Evolutionary conservation across 495 filamentous ascomycete genomes (phyloP).

Genomic region (Podospora pseudopauciseta): DNA sequence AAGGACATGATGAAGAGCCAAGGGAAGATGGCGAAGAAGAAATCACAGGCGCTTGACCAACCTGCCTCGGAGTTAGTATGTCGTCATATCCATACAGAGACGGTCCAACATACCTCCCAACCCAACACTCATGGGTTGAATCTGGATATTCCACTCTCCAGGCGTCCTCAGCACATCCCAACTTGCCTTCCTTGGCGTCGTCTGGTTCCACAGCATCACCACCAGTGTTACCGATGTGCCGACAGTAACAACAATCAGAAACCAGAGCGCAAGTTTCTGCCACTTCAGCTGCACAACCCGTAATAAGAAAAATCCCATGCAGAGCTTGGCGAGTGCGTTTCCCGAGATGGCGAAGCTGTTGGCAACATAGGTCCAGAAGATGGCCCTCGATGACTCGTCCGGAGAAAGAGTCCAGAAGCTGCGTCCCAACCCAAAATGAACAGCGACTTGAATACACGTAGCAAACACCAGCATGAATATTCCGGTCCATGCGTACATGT

Average conservation of each 20-base stretch:
- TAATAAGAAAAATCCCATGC: constrained; percentile 42
- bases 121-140: constrained; percentile 38
- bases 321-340: constrained; percentile 41
- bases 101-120: constrained; percentile 29
- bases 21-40: constrained; percentile 44
- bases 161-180: constrained; percentile 39
- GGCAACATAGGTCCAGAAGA: constrained; percentile 40
- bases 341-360: constrained; percentile 40
- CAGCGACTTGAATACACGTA: constrained; percentile 35
- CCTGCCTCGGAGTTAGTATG: constrained; percentile 23
- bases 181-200: constrained; percentile 33
- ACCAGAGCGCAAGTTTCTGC: constrained; percentile 37
- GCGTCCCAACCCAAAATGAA: constrained; percentile 34
- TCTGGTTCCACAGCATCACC: constrained; percentile 41
- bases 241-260: constrained; percentile 32
- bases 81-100: neutral
- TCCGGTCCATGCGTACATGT: constrained; percentile 35
- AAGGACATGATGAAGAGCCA: constrained; percentile 43
- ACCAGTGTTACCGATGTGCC: constrained; percentile 31
- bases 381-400: constrained; percentile 34
- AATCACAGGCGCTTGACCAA: constrained; percentile 42
- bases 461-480: constrained; percentile 36
- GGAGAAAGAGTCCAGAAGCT: constrained; percentile 33
- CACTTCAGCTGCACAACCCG: constrained; percentile 36
- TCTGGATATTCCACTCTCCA: constrained; percentile 37